Evolutionary conservation across 2,329 filamentous ascomycete genomes (phyloP), one percentile per base, ranked within the genome.

Genomic region (Colletotrichum falcatum): DNA sequence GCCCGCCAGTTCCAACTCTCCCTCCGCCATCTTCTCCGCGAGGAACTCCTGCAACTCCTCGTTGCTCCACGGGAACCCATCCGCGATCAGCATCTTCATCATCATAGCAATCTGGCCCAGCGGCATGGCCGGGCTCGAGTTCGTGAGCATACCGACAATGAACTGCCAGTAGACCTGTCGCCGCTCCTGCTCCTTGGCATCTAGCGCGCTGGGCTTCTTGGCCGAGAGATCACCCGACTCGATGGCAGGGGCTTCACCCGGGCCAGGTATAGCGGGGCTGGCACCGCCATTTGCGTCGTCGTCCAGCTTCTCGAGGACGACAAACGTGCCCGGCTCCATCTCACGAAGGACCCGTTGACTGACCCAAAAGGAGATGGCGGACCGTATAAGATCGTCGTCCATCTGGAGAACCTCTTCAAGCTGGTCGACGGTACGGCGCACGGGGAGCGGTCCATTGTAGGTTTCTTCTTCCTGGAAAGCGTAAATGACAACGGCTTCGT

Each of bases 81-180:
- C 94, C 0, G 93, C 89, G 62, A 98, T 90, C 69, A 95, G 88
- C 87, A 98, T 95, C 81, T 94, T 94, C 86, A 99, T 87, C 94
- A 98, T 98, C 91, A 95, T 97, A 11, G 90, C 87, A 74, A 99
- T 97, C 78, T 94, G 89, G 65, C 86, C 86, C 70, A 95, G 83
- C 61, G 93, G 91, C 93, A 98, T 96, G 35, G 92, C 82, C 23
- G 87, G 89, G 23, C 92, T 92, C 75, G 94, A 92, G 80, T 98
- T 98, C 72, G 94, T 98, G 81, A 99, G 83, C 96, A 99, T 98
- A 61, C 94, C 94, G 66, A 94, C 85, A 69, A 99, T 94, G 79
- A 97, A 98, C 76, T 95, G 92, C 89, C 93, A 94, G 81, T 98
- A 97, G 48, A 97, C 87, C 53, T 82, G 81, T 42, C 86, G 84